A percentile compares a stretch with the other conserved stretches of the same genome.
These are phyloP conservation scores for Mortierella sp. DNA, from an alignment of 371 early-diverging fungal species.

Conservation along the genomic window DNA sequence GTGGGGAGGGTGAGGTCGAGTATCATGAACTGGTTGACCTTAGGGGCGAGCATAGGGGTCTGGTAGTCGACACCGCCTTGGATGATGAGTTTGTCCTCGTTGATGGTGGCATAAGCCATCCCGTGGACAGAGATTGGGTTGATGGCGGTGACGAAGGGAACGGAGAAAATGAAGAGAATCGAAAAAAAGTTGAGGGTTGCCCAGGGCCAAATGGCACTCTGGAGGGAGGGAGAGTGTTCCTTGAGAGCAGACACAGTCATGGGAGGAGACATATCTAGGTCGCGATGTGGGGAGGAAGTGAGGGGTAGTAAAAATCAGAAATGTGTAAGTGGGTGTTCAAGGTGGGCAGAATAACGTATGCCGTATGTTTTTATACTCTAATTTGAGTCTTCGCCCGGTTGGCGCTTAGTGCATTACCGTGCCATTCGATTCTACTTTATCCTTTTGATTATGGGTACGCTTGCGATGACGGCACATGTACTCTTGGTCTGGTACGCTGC, in stretches of 20 bases:
- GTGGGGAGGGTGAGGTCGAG: not conserved
- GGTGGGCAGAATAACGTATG: too few species aligned
- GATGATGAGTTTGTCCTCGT: not conserved
- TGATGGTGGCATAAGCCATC: not conserved
- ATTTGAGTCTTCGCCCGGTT: too few species aligned
- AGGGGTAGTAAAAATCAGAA: too few species aligned
- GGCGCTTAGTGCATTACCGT: too few species aligned
- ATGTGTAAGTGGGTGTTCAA: too few species aligned
- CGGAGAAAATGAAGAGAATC: not conserved
- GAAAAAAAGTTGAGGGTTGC: not conserved
- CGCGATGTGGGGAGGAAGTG: too few species aligned
- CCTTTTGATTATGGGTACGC: too few species aligned
- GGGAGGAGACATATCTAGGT: too few species aligned
- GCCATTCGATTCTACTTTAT: too few species aligned
- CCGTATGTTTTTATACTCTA: too few species aligned
- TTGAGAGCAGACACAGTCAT: not conserved
- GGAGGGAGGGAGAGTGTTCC: not conserved
- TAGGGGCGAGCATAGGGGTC: not conserved
- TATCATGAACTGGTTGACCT: not conserved
- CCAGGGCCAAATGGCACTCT: not conserved
- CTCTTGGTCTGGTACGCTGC: too few species aligned
- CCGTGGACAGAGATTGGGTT: not conserved
- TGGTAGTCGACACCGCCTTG: not conserved
- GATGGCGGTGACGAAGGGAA: not conserved
- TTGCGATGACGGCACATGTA: too few species aligned